Evolutionary conservation across 148 eudicot species (phyloP).

Genomic region (Spergularia marina): DNA sequence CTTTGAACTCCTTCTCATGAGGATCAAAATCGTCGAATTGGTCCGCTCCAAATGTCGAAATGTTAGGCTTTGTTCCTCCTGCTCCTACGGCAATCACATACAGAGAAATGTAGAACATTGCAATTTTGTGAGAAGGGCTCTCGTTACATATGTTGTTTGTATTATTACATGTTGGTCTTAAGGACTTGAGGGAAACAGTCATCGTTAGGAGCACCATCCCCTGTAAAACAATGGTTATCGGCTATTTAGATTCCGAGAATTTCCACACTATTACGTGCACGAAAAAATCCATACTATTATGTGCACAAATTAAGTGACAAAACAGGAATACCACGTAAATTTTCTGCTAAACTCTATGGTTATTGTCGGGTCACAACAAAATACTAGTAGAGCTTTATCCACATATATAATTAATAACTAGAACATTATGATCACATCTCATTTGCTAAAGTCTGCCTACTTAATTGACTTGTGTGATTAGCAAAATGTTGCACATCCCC

Average conservation of each 20-base stretch:
- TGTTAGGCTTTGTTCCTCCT: conserved; percentile 90
- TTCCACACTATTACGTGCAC: no score
- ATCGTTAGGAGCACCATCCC: conserved; percentile 75
- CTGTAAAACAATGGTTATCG: conserved; percentile 30
- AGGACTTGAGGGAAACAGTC: conserved; percentile 57
- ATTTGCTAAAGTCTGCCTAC: neutral
- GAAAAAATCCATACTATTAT: no score
- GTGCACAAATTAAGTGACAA: no score
- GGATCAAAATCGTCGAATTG: conserved; percentile 75
- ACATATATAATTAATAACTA: neutral
- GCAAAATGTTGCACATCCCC: conserved; percentile 14
- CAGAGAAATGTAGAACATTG: conserved; percentile 67
- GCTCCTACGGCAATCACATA: conserved; percentile 81
- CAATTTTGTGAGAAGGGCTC: conserved; percentile 42
- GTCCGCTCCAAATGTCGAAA: conserved; percentile 90
- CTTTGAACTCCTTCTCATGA: conserved; percentile 60
- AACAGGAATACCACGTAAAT: no score
- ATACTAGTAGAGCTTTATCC: neutral
- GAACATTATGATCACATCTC: neutral
- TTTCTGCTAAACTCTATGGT: neutral
- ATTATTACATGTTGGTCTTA: conserved; percentile 49
- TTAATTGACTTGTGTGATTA: conserved; percentile 18
- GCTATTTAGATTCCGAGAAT: no score
- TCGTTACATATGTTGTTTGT: conserved; percentile 52
- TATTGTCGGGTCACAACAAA: no score